Base-by-base conservation (phyloP, 257 asterid genomes). In the Solanum chilense region DNA sequence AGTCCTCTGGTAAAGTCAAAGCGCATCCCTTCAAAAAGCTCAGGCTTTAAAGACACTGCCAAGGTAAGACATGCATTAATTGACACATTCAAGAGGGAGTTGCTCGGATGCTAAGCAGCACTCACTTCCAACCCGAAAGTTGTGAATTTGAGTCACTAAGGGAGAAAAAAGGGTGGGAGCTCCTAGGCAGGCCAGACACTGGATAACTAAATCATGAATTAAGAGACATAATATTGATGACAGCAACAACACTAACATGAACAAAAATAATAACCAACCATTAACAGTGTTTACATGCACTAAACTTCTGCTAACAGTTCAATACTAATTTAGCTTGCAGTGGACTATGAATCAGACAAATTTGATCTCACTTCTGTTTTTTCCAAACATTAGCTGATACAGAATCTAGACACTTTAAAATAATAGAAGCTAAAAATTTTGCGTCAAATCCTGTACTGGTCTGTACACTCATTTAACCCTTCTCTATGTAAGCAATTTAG, bases 21-120 rank as follows among this genome's bases (percentile, higher is more conserved):
- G 68, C 99, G 98, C 94, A 97, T 60, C 73, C 99, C 99, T 94
- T 97, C 99, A 89, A 97, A 97, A 70, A 96, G 94, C 82, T 97
- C 99, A 5, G 99, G 99, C 96, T 96, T 97, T 94, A 97, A 89
- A 86, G 99, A 94, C 99, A 95, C 99, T 97, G 98, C 88, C 87
- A 92, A 83, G 41, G 85, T 39, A 90, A 80, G 87, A 81, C 29
- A 49, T 81, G 31, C 41, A 81, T 81, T 49, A 33, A 31, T 80
- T 6, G 12, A 18, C 21, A 56, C 64, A 56, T 56, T 5, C 64
- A 56, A 56, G 25, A 56, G 12, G 64, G 64, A 56, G 25, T 56
- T 56, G 64, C 25, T 7, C 64, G 1, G 5, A 56, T 18, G 64
- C n/a, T 56, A 56, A 56, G 64, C 64, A 56, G 11, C 64, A n/a